A percentile compares a stretch with the other conserved stretches of the same genome.
Evolutionary conservation across 2,329 filamentous ascomycete genomes (phyloP).

Genomic region (Capronia epimyces): DNA sequence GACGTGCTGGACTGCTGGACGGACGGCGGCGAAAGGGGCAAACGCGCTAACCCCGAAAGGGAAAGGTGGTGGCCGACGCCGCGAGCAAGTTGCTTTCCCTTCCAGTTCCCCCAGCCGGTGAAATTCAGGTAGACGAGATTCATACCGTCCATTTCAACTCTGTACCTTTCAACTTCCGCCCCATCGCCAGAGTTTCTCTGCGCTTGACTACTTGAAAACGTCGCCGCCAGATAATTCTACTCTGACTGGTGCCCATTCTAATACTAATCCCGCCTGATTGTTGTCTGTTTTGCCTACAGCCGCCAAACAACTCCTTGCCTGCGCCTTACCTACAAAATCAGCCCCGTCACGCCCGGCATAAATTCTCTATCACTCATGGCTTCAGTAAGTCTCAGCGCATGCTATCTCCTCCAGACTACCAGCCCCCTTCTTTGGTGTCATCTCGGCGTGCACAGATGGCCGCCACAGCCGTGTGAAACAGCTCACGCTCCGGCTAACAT

Average conservation of each 20-base stretch:
- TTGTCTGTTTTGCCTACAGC: slow-evolving; percentile 6
- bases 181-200: neutral
- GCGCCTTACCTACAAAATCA: slow-evolving; percentile 12
- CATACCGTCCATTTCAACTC: neutral
- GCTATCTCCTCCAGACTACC: slow-evolving; percentile 4
- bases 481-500: slow-evolving; percentile 22
- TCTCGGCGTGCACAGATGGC: slow-evolving; percentile 39
- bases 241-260: neutral
- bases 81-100: neutral
- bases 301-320: slow-evolving; percentile 9
- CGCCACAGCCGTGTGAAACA: slow-evolving; percentile 24
- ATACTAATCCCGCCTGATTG: slow-evolving; percentile 10
- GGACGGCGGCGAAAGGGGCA: neutral
- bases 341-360: slow-evolving; percentile 2
- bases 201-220: neutral
- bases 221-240: neutral
- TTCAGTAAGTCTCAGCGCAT: slow-evolving; percentile 40
- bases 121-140: neutral
- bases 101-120: neutral
- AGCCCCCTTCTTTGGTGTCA: slow-evolving; percentile 22
- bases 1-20: neutral
- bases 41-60: neutral
- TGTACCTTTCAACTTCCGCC: neutral
- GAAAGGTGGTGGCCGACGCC: neutral
- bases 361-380: slow-evolving; percentile 37